Evolutionary conservation across 345 rosid species (phyloP).

Genomic region (Eutrema yunnanense): DNA sequence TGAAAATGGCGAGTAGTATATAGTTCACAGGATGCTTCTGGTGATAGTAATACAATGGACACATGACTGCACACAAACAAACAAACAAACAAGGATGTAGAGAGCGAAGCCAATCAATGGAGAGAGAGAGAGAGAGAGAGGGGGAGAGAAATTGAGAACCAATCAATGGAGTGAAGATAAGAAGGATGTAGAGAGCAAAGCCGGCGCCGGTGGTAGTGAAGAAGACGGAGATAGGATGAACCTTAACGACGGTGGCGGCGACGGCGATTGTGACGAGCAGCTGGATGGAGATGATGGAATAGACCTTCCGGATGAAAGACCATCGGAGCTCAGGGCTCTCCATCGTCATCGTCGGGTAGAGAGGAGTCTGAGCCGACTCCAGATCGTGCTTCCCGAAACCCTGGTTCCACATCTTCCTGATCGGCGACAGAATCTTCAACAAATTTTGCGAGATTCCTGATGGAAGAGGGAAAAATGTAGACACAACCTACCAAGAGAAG

Average conservation of each 20-base stretch:
- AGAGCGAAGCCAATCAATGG: no score
- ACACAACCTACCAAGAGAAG: background rate
- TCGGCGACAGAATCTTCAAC: background rate
- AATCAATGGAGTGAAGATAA: slow-evolving; percentile 65
- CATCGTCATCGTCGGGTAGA: slow-evolving; percentile 82
- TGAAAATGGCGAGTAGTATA: slow-evolving; percentile 68
- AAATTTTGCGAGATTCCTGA: background rate
- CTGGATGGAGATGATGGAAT: slow-evolving; percentile 66
- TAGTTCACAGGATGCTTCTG: slow-evolving; percentile 90
- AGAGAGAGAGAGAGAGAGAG: background rate
- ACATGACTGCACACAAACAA: slow-evolving; percentile 44
- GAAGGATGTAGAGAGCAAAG: slow-evolving; percentile 66
- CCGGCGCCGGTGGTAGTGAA: slow-evolving; percentile 62
- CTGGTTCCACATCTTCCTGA: slow-evolving; percentile 46
- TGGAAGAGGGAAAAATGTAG: background rate
- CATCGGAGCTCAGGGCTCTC: slow-evolving; percentile 89
- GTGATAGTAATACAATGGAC: slow-evolving; percentile 76
- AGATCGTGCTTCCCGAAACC: slow-evolving; percentile 45
- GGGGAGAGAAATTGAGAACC: slow-evolving; percentile 24
- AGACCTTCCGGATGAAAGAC: slow-evolving; percentile 85
- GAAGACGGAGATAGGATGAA: slow-evolving; percentile 60
- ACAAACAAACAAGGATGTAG: no score
- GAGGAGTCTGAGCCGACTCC: slow-evolving; percentile 66
- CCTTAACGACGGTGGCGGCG: slow-evolving; percentile 59
- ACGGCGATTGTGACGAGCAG: slow-evolving; percentile 72